Evolutionary conservation across 257 asterid species (phyloP).

Genomic region (Solanum sparsipilum): DNA sequence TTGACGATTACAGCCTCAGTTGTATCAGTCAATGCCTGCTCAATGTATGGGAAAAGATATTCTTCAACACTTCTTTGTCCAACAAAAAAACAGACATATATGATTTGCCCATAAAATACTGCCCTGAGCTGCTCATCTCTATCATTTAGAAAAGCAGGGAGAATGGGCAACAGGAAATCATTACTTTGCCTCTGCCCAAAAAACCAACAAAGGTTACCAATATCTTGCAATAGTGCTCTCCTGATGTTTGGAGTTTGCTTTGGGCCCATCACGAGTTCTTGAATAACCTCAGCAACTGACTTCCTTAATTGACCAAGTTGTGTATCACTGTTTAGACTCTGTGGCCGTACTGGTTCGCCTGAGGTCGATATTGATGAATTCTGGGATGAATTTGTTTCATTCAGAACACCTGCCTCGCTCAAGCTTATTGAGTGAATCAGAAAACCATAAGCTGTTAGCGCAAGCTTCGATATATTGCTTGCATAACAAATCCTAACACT

Average conservation of each 20-base stretch:
- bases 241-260: slow-evolving; percentile 97
- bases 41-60: slow-evolving; percentile 92
- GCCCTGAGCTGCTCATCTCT: slow-evolving; percentile 98
- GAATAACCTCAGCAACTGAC: slow-evolving; percentile 93
- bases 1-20: slow-evolving; percentile 85
- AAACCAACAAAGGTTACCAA: slow-evolving; percentile 97
- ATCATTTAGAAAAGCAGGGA: slow-evolving; percentile 97
- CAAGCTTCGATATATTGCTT: slow-evolving; percentile 88
- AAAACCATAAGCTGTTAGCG: slow-evolving; percentile 92
- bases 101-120: slow-evolving; percentile 80
- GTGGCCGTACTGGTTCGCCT: slow-evolving; percentile 28
- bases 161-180: slow-evolving; percentile 88
- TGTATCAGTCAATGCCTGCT: slow-evolving; percentile 83
- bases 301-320: slow-evolving; percentile 88
- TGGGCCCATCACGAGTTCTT: slow-evolving; percentile 99
- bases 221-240: slow-evolving; percentile 97
- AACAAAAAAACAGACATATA: slow-evolving; percentile 83
- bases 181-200: slow-evolving; percentile 99
- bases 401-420: slow-evolving; percentile 96
- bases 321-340: slow-evolving; percentile 51
- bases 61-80: slow-evolving; percentile 99
- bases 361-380: slow-evolving; percentile 40
- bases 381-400: slow-evolving; percentile 51
- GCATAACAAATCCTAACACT: slow-evolving; percentile 98
- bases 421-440: slow-evolving; percentile 90